These are phyloP conservation scores for Taphrina wiesneri DNA, from an alignment of 1,139 yeast genomes.

Conservation along the genomic window DNA sequence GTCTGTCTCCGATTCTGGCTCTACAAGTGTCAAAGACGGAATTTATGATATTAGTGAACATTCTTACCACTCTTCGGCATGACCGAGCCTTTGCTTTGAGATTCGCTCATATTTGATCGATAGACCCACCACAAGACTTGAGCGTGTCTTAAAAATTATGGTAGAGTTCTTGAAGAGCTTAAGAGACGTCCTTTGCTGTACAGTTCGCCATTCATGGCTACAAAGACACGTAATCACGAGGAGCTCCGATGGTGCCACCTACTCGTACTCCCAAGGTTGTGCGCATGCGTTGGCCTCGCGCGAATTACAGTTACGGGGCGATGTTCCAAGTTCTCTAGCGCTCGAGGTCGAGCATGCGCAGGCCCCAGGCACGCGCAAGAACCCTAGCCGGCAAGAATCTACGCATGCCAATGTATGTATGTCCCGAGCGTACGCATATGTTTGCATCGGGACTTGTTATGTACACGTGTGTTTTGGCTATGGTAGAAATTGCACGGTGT, in stretches of 20 bases:
- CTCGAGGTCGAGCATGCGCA: too few relatives aligned
- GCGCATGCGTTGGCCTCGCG: too few relatives aligned
- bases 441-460: too few relatives aligned
- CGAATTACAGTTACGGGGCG: too few relatives aligned
- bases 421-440: too few relatives aligned
- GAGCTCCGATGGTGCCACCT: conserved; percentile 13
- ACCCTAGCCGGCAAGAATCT: too few relatives aligned
- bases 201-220: background rate
- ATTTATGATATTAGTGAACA: background rate
- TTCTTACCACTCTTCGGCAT: conserved; percentile 28
- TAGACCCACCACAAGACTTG: background rate
- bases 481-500: too few relatives aligned
- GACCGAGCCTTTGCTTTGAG: conserved; percentile 22
- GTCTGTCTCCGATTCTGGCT: conserved; percentile 30
- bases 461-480: too few relatives aligned
- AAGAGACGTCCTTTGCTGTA: background rate
- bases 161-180: background rate
- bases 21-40: conserved; percentile 1
- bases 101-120: background rate
- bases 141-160: background rate
- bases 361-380: too few relatives aligned
- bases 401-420: too few relatives aligned
- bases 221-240: conserved; percentile 16
- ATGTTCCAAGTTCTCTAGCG: too few relatives aligned
- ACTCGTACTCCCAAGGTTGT: too few relatives aligned